Evolutionary conservation across 1,284 basidiomycete genomes (phyloP).

Genomic region (Cystobasidium slooffiae): DNA sequence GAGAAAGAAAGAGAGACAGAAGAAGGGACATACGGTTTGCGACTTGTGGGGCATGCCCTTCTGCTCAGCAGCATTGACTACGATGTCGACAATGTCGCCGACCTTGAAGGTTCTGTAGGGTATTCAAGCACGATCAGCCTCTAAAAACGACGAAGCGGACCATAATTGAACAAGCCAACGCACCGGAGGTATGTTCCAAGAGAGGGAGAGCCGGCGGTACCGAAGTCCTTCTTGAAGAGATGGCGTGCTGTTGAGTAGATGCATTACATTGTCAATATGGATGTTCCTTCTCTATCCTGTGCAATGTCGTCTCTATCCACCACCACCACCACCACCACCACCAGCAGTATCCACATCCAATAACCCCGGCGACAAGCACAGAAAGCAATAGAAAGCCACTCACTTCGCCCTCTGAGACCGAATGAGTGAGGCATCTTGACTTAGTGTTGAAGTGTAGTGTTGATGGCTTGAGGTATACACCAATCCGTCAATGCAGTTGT

Average conservation of each 20-base stretch:
- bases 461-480: not conserved
- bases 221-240: conserved; percentile 99
- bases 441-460: conserved; percentile 22
- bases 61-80: conserved; percentile 94
- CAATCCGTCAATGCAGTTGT: too few relatives aligned
- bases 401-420: conserved; percentile 29
- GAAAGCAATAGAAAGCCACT: not conserved
- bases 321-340: not conserved
- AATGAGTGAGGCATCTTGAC: conserved; percentile 93
- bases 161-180: not conserved
- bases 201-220: conserved; percentile 57
- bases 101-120: conserved; percentile 91
- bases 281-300: not conserved
- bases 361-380: conserved; percentile 60
- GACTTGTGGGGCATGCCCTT: conserved; percentile 99
- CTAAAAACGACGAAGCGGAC: conserved; percentile 62
- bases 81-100: conserved; percentile 81
- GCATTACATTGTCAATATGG: conserved; percentile 62
- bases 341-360: too few relatives aligned
- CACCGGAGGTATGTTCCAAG: conserved; percentile 9
- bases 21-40: conserved; percentile 43
- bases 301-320: not conserved
- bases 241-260: conserved; percentile 99
- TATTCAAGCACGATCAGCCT: conserved; percentile 66
- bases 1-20: not conserved